phyloP scores from a whole-genome alignment of 164 flowering plant species.

The Nymphaea colorata region DNA sequence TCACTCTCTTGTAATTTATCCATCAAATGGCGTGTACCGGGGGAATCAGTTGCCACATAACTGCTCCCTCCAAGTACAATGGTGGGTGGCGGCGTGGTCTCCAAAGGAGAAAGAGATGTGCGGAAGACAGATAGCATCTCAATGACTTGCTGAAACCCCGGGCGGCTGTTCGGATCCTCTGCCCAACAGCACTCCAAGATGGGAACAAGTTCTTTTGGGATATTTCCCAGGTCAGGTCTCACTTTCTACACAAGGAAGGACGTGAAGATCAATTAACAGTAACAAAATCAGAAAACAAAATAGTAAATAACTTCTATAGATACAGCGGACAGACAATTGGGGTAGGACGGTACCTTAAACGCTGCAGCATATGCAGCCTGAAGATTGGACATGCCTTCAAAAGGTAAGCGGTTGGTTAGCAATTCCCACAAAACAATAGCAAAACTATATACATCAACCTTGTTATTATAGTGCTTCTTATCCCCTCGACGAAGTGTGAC shows the following conservation, averaged over 20 bases:
- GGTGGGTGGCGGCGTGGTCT: conserved; percentile 5
- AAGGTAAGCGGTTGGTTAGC: conserved; percentile 45
- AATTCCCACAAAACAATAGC: conserved; percentile 62
- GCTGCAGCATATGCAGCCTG: conserved; percentile 50
- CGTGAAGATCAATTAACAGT: too few species aligned
- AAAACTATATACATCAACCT: conserved; percentile 68
- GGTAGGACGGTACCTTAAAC: conserved; percentile 15
- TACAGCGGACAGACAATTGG: neutral
- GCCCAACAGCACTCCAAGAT: conserved; percentile 57
- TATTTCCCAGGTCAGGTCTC: conserved; percentile 42
- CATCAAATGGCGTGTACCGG: conserved; percentile 13
- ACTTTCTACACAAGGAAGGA: conserved; percentile 22
- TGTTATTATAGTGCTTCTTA: conserved; percentile 53
- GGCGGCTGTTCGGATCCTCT: conserved; percentile 43
- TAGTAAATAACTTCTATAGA: too few species aligned
- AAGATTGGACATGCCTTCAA: conserved; percentile 33
- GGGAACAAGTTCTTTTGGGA: conserved; percentile 33
- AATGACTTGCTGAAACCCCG: conserved; percentile 41
- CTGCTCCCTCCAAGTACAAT: conserved; percentile 3
- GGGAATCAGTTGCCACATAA: conserved; percentile 8
- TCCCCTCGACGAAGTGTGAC: conserved; percentile 28
- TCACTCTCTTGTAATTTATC: conserved; percentile 9
- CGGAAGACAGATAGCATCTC: conserved; percentile 13
- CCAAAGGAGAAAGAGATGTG: conserved; percentile 5
- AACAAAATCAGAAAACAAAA: neutral